Evolutionary conservation across 2,329 filamentous ascomycete genomes (phyloP).

Genomic region (Myriosclerotinia curreyana): DNA sequence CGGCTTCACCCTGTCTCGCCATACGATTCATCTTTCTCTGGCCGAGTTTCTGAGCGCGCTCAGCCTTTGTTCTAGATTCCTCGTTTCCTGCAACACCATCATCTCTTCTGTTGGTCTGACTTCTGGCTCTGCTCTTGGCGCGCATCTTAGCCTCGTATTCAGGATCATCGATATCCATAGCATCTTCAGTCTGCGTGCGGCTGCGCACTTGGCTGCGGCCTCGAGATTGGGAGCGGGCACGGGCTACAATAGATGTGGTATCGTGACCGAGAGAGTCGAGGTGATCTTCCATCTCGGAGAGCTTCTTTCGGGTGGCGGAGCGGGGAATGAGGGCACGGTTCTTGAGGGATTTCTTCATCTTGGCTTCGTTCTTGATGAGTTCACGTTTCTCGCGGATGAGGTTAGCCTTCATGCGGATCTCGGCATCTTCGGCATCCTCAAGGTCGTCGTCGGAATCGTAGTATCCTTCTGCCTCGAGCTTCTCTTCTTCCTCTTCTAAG

Average conservation of each 20-base stretch:
- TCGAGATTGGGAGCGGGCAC: conserved; percentile 67
- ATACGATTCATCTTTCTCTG: conserved; percentile 99
- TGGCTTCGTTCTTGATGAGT: conserved; percentile 88
- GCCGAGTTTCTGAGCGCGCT: conserved; percentile 79
- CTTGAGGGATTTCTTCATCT: conserved; percentile 95
- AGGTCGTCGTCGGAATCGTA: conserved; percentile 82
- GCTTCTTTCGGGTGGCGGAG: conserved; percentile 72
- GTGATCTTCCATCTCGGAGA: conserved; percentile 82
- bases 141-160: conserved; percentile 58
- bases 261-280: conserved; percentile 85
- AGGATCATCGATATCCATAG: conserved; percentile 70
- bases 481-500: conserved; percentile 93
- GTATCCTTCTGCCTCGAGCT: conserved; percentile 84
- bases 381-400: conserved; percentile 92
- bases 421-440: conserved; percentile 84
- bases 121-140: conserved; percentile 69
- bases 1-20: conserved; percentile 94
- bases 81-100: conserved; percentile 70
- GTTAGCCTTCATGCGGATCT: conserved; percentile 87
- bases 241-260: conserved; percentile 68
- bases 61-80: conserved; percentile 69
- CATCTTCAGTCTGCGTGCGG: conserved; percentile 60
- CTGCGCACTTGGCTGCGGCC: conserved; percentile 67
- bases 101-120: conserved; percentile 66
- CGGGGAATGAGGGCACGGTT: conserved; percentile 93